These are phyloP conservation scores for Coccomyxa sp. DNA, from an alignment of 139 green algal species.

Conservation along the genomic window DNA sequence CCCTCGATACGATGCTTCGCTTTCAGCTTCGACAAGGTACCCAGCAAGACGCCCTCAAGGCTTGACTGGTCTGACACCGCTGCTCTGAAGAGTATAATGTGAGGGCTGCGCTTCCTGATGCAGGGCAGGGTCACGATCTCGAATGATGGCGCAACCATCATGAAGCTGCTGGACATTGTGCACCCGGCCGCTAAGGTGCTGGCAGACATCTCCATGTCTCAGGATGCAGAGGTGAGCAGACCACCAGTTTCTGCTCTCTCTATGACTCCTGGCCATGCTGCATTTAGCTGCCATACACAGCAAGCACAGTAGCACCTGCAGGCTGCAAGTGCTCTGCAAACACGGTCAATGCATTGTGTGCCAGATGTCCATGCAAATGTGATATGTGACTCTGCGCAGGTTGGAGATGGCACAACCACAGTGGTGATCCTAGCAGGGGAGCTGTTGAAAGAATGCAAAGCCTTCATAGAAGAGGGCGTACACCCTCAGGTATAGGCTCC, in stretches of 20 bases:
- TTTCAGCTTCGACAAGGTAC: too few species aligned
- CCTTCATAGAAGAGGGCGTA: slow-evolving; percentile 96
- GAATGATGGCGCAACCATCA: slow-evolving; percentile 98
- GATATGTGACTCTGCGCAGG: slow-evolving; percentile 40
- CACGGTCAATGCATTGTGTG: too few species aligned
- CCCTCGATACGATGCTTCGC: too few species aligned
- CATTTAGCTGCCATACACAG: too few species aligned
- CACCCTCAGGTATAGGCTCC: slow-evolving; percentile 91
- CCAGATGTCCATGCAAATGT: too few species aligned
- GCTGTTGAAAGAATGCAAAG: slow-evolving; percentile 90
- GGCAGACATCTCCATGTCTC: slow-evolving; percentile 92
- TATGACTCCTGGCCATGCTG: too few species aligned
- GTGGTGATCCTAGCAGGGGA: slow-evolving; percentile 96
- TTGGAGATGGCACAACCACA: slow-evolving; percentile 97
- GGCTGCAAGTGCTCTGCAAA: too few species aligned
- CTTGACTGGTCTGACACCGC: too few species aligned
- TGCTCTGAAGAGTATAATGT: too few species aligned
- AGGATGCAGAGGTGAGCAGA: slow-evolving; percentile 82
- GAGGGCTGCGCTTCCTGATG: not conserved
- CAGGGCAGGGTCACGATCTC: slow-evolving; percentile 82
- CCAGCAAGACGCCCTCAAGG: too few species aligned
- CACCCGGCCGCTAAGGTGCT: slow-evolving; percentile 96
- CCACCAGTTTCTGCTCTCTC: not conserved
- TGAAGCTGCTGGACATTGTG: slow-evolving; percentile 98
- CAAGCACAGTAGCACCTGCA: too few species aligned